Conservation (phyloP, 805 yeast genomes). For the Saturnispora dispora region DNA sequence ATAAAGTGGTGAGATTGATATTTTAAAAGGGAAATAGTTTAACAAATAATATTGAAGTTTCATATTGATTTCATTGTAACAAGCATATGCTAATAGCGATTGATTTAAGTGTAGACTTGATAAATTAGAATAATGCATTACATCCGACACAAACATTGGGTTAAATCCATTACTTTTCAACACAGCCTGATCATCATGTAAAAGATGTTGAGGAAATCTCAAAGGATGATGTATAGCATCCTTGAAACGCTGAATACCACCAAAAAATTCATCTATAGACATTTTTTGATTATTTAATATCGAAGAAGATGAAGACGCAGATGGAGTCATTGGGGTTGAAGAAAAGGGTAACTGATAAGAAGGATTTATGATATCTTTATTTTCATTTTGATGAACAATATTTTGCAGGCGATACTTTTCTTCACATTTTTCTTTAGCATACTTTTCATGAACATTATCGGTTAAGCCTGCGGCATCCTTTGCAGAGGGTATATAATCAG, state of each 20-base stretch:
- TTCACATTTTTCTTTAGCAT: background rate
- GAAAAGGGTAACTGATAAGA: background rate
- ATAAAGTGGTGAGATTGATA: slow-evolving; percentile 2
- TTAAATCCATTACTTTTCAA: background rate
- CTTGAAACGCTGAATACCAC: background rate
- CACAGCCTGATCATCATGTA: background rate
- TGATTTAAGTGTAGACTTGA: slow-evolving; percentile 3
- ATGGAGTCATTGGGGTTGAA: background rate
- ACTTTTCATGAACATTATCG: background rate
- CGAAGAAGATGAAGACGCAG: background rate
- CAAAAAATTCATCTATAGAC: background rate
- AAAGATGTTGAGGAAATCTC: background rate
- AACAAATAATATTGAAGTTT: slow-evolving; percentile 5
- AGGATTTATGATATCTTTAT: background rate
- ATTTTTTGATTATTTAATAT: background rate
- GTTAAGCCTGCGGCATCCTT: background rate
- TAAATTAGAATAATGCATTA: slow-evolving; percentile 3
- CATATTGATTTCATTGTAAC: slow-evolving; percentile 6
- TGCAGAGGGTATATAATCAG: background rate
- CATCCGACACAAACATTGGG: slow-evolving; percentile 8
- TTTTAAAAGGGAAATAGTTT: slow-evolving; percentile 8
- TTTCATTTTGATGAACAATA: background rate
- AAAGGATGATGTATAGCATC: background rate
- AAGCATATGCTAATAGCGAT: slow-evolving; percentile 7
- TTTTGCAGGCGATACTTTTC: background rate